Conservation (phyloP, 176 grass and related monocot genomes). For the Stipa capillata region DNA sequence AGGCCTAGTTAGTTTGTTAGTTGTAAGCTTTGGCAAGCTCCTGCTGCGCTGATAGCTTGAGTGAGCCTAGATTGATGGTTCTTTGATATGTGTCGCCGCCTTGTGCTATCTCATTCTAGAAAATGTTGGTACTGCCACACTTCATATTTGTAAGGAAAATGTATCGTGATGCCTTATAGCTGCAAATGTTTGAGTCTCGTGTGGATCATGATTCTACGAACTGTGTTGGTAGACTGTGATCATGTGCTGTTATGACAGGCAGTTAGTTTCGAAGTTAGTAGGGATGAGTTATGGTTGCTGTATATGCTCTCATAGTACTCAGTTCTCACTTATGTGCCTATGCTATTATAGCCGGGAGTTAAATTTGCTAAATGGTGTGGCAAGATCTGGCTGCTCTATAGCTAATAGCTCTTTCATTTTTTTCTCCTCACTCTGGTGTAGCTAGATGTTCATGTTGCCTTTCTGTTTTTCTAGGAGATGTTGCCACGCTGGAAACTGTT, state of each 20-base stretch:
- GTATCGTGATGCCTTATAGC: neutral
- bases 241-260: neutral
- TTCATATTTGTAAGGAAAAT: neutral
- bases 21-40: neutral
- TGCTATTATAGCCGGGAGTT: neutral
- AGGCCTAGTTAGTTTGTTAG: slow-evolving; percentile 22
- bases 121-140: neutral
- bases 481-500: slow-evolving; percentile 63
- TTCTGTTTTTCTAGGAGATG: slow-evolving; percentile 39
- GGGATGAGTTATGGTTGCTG: neutral
- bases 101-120: neutral
- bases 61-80: neutral
- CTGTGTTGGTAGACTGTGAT: neutral
- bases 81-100: neutral
- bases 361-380: neutral
- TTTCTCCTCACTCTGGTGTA: neutral
- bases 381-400: neutral
- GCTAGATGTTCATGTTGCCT: neutral
- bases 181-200: neutral
- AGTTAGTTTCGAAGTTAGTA: neutral
- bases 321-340: neutral
- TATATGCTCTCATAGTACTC: neutral
- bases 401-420: neutral
- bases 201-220: neutral
- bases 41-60: neutral